Percentiles rank a stretch among this genome's conserved stretches.
Evolutionary conservation across 2,329 filamentous ascomycete genomes (phyloP).

Genomic region (Aurifilum marmelostoma): DNA sequence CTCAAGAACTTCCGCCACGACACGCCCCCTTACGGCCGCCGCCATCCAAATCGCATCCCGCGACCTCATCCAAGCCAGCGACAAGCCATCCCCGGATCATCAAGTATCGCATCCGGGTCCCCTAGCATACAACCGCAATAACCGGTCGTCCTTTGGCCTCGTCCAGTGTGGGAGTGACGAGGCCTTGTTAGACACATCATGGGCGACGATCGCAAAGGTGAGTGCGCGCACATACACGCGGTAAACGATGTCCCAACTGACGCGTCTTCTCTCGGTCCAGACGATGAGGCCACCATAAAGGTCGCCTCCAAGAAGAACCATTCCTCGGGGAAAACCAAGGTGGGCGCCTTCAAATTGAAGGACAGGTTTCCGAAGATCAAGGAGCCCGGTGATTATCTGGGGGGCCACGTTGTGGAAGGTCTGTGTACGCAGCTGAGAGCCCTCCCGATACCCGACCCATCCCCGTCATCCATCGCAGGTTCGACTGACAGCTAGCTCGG

Average conservation of each 20-base stretch:
- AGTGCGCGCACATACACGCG: neutral
- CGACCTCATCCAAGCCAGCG: slow-evolving; percentile 2
- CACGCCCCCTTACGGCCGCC: neutral
- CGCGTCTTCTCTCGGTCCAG: slow-evolving; percentile 34
- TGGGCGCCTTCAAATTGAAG: slow-evolving; percentile 63
- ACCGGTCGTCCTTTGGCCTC: neutral
- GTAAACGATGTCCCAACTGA: slow-evolving; percentile 12
- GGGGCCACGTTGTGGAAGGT: slow-evolving; percentile 68
- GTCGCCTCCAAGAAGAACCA: slow-evolving; percentile 60
- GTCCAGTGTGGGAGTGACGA: slow-evolving; percentile 12
- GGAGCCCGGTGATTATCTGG: slow-evolving; percentile 73
- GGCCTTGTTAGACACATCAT: slow-evolving; percentile 20
- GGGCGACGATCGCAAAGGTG: slow-evolving; percentile 30
- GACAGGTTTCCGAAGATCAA: slow-evolving; percentile 64
- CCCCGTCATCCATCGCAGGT: neutral
- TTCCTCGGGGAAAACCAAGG: slow-evolving; percentile 40
- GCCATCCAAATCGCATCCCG: neutral
- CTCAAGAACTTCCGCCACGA: neutral
- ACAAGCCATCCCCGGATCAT: neutral
- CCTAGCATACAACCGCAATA: neutral
- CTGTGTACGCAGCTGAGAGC: slow-evolving; percentile 32
- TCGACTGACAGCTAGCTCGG: neutral
- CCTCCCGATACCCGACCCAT: neutral
- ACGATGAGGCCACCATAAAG: slow-evolving; percentile 65
- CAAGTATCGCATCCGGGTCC: neutral